Conservation (phyloP, 768 basidiomycete species). For the Lepiota venenata region DNA sequence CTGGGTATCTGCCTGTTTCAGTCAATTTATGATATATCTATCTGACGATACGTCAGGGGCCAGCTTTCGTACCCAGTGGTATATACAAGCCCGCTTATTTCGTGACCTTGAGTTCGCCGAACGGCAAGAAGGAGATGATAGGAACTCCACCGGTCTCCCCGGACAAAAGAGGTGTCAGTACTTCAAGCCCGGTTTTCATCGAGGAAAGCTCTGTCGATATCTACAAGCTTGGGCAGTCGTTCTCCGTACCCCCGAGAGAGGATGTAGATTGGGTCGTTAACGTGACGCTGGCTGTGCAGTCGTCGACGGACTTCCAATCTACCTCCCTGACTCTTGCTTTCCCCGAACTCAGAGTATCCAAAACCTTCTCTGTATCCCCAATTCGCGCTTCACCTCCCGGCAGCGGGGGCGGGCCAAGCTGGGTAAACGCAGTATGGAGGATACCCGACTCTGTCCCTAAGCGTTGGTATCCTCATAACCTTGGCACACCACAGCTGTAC, state of each 20-base stretch:
- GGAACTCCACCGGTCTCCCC: constrained; percentile 22
- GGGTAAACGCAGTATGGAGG: constrained; percentile 40
- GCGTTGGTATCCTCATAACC: constrained; percentile 54
- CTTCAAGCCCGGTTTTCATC: constrained; percentile 34
- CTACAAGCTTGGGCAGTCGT: constrained; percentile 47
- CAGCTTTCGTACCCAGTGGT: constrained; percentile 54
- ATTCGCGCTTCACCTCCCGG: constrained; percentile 21
- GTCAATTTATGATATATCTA: not conserved
- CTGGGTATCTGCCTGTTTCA: constrained; percentile 34
- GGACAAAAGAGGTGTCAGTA: constrained; percentile 12
- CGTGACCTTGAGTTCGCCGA: constrained; percentile 32
- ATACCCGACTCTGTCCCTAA: constrained; percentile 43
- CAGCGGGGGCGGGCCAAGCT: constrained; percentile 25
- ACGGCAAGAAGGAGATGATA: constrained; percentile 13
- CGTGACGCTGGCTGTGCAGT: constrained; percentile 46
- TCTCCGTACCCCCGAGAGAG: constrained; percentile 40
- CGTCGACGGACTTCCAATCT: constrained; percentile 28
- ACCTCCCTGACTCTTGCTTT: constrained; percentile 41
- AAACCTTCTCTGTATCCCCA: constrained; percentile 31
- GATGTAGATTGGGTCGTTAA: constrained; percentile 54
- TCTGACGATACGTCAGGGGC: constrained; percentile 33
- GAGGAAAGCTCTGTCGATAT: constrained; percentile 55
- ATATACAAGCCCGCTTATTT: constrained; percentile 55
- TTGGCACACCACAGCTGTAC: constrained; percentile 53
- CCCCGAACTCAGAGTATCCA: constrained; percentile 37